phyloP scores from a whole-genome alignment of 306 rosid genomes.

The Argentina anserina region DNA sequence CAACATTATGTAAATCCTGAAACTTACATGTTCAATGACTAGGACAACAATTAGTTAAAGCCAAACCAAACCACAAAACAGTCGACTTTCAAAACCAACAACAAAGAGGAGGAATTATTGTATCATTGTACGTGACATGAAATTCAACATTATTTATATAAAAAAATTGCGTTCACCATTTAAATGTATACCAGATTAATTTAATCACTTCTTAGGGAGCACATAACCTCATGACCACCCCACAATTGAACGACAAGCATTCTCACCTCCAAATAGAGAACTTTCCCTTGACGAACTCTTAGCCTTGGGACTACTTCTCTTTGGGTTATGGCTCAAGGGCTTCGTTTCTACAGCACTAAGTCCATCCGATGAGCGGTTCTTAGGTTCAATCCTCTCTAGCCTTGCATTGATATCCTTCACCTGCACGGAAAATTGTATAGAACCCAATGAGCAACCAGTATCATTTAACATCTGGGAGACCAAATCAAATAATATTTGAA shows the following conservation, averaged over 20 bases:
- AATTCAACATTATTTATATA: background rate
- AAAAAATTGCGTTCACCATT: too few species aligned
- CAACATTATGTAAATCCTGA: slow-evolving; percentile 23
- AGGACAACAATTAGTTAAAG: background rate
- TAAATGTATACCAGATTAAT: background rate
- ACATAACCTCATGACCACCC: background rate
- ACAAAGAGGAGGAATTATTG: background rate
- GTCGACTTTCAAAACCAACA: background rate
- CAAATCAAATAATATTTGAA: background rate
- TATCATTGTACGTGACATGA: background rate
- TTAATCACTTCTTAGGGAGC: background rate
- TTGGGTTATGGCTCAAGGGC: slow-evolving; percentile 50
- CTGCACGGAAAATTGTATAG: slow-evolving; percentile 36
- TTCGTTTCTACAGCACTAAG: slow-evolving; percentile 63
- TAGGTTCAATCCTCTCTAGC: slow-evolving; percentile 88
- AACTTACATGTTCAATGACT: slow-evolving; percentile 4
- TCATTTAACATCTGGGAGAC: background rate
- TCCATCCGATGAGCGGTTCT: slow-evolving; percentile 68
- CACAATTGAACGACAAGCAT: slow-evolving; percentile 23
- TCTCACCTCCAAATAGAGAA: slow-evolving; percentile 86
- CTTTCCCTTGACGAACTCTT: slow-evolving; percentile 75
- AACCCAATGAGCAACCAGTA: background rate
- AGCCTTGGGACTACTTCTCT: slow-evolving; percentile 92
- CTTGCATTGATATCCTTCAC: slow-evolving; percentile 94
- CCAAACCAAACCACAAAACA: background rate